A percentile compares a stretch with the other conserved stretches of the same genome.
phyloP scores from a whole-genome alignment of 108 stramenopile species.

The Cyclostephanos invisitatus region DNA sequence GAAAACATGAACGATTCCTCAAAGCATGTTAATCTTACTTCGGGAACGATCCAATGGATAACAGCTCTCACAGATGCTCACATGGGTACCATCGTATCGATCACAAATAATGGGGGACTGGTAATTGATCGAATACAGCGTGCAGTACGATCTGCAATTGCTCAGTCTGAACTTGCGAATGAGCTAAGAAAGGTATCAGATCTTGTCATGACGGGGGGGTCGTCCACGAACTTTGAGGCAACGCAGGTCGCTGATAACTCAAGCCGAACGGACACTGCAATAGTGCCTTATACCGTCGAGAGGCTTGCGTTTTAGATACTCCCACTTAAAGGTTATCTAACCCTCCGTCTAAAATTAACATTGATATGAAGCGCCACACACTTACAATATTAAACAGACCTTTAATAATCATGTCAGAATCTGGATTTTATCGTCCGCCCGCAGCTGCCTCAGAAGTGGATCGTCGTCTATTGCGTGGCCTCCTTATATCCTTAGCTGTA shows the following conservation, averaged over 20 bases:
- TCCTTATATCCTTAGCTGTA: too few species aligned
- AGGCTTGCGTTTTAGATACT: constrained; percentile 28
- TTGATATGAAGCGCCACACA: too few species aligned
- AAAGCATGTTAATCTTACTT: constrained; percentile 10
- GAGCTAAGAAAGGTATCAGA: constrained; percentile 38
- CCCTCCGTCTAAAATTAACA: background rate
- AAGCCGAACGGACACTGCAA: constrained; percentile 13
- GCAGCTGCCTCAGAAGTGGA: too few species aligned
- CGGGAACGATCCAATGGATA: constrained; percentile 47
- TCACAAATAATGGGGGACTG: constrained; percentile 37
- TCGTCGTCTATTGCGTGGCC: too few species aligned
- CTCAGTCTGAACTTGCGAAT: constrained; percentile 43
- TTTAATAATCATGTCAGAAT: too few species aligned
- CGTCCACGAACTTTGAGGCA: constrained; percentile 7
- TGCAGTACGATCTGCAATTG: constrained; percentile 32
- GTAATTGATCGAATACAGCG: constrained; percentile 34
- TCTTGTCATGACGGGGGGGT: background rate
- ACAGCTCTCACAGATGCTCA: constrained; percentile 50
- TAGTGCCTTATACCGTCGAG: constrained; percentile 42
- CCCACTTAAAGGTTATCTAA: background rate
- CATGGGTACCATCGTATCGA: constrained; percentile 36
- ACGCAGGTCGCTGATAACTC: background rate
- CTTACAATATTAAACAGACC: too few species aligned
- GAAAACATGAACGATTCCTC: background rate
- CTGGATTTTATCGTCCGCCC: too few species aligned